phyloP scores from a whole-genome alignment of 805 yeast species.

The Candida rishiriensis region DNA sequence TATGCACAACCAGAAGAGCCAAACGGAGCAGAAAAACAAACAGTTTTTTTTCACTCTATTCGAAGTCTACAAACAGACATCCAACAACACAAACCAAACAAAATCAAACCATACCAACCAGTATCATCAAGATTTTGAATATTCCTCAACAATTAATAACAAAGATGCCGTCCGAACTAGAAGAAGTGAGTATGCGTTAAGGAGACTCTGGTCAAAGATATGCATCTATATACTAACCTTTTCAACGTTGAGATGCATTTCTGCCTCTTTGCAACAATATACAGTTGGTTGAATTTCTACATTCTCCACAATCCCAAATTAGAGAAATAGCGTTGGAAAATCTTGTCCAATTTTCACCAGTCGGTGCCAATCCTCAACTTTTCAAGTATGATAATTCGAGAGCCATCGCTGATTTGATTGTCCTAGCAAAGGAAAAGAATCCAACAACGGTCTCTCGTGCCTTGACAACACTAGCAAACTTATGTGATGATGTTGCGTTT shows the following conservation, averaged over 20 bases:
- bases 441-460: constrained; percentile 59
- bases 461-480: constrained; percentile 73
- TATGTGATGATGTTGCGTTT: constrained; percentile 66
- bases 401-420: constrained; percentile 70
- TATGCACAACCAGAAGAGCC: too few species aligned
- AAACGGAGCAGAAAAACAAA: too few species aligned
- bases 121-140: too few species aligned
- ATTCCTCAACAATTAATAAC: too few species aligned
- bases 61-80: too few species aligned
- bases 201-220: not conserved
- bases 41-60: too few species aligned
- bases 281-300: constrained; percentile 70
- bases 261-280: constrained; percentile 3
- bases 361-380: constrained; percentile 50
- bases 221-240: not conserved
- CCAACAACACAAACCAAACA: too few species aligned
- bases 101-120: too few species aligned
- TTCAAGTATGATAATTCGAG: constrained; percentile 67
- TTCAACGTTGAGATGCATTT: not conserved
- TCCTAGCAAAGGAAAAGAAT: constrained; percentile 49
- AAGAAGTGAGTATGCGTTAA: constrained; percentile 35
- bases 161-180: constrained; percentile 47
- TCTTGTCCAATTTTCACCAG: constrained; percentile 72
- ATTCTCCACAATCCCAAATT: constrained; percentile 74
- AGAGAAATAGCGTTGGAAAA: constrained; percentile 82